These are phyloP conservation scores for Russula abietina DNA, from an alignment of 768 basidiomycete species.

Conservation along the genomic window DNA sequence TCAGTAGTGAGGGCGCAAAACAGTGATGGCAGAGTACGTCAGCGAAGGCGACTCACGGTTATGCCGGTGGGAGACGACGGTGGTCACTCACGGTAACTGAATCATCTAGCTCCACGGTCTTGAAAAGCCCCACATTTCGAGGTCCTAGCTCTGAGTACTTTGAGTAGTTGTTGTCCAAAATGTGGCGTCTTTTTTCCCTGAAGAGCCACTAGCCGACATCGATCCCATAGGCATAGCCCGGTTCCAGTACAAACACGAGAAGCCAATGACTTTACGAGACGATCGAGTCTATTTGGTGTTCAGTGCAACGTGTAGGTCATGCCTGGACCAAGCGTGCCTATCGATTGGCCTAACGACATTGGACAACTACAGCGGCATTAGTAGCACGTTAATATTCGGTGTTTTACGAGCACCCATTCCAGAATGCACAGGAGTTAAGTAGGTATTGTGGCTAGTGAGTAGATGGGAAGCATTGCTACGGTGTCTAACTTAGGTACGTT, in stretches of 20 bases:
- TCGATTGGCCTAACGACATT: constrained; percentile 18
- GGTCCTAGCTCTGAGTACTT: not conserved
- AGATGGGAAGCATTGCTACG: not conserved
- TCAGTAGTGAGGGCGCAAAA: constrained; percentile 7
- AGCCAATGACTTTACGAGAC: constrained; percentile 3
- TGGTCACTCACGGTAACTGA: too few relatives aligned
- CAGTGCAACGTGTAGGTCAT: constrained; percentile 19
- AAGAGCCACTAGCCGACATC: not conserved
- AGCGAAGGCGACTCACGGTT: constrained; percentile 3
- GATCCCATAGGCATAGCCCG: not conserved
- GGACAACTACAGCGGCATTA: constrained; percentile 1
- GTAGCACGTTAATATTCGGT: not conserved
- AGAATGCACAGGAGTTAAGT: not conserved
- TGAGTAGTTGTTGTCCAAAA: not conserved
- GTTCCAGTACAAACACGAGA: not conserved
- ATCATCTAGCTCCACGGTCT: not conserved
- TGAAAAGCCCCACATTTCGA: not conserved
- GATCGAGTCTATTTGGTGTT: not conserved
- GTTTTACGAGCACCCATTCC: constrained; percentile 1
- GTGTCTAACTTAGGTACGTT: not conserved
- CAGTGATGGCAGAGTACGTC: constrained; percentile 20
- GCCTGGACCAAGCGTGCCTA: constrained; percentile 13
- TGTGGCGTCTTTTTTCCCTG: not conserved
- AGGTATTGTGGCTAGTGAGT: not conserved
- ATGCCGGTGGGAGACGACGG: not conserved